Evolutionary conservation across 805 yeast genomes (phyloP).

Genomic region (Metschnikowia colocasiae): DNA sequence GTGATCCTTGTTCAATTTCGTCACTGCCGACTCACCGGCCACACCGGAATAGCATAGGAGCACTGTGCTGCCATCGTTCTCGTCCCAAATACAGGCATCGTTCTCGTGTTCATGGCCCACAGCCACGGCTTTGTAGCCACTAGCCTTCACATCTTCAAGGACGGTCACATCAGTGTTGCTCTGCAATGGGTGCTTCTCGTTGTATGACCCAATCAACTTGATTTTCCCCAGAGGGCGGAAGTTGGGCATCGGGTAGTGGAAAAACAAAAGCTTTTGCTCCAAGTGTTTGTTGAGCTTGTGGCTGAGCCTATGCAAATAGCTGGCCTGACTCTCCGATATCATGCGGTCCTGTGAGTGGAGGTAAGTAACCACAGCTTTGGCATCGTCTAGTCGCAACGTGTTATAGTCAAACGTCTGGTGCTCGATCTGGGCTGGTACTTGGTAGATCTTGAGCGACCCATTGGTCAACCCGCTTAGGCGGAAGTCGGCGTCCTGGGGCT

Average conservation of each 20-base stretch:
- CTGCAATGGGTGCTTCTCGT: slow-evolving; percentile 34
- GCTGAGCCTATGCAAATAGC: slow-evolving; percentile 28
- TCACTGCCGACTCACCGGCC: slow-evolving; percentile 36
- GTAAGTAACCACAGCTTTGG: slow-evolving; percentile 27
- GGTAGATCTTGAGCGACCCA: slow-evolving; percentile 28
- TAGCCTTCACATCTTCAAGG: slow-evolving; percentile 31
- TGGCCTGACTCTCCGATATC: slow-evolving; percentile 33
- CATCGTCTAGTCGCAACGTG: slow-evolving; percentile 11
- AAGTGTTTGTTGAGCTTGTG: slow-evolving; percentile 9
- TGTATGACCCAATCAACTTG: slow-evolving; percentile 36
- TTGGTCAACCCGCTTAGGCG: slow-evolving; percentile 36
- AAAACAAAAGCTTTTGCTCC: slow-evolving; percentile 31
- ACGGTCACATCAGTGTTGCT: slow-evolving; percentile 27
- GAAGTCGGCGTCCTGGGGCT: slow-evolving; percentile 12
- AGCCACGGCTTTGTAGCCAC: slow-evolving; percentile 35
- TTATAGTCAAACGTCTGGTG: slow-evolving; percentile 8
- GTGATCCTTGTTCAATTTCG: slow-evolving; percentile 23
- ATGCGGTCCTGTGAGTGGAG: slow-evolving; percentile 31
- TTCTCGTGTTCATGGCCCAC: slow-evolving; percentile 45
- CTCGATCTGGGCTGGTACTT: slow-evolving; percentile 5
- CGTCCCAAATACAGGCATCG: slow-evolving; percentile 37
- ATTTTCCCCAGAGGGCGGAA: slow-evolving; percentile 39
- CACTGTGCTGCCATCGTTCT: slow-evolving; percentile 17
- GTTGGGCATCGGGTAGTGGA: slow-evolving; percentile 42
- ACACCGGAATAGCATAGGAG: slow-evolving; percentile 41